A percentile compares a stretch with the other conserved stretches of the same genome.
phyloP scores from a whole-genome alignment of 75 land plant genomes.

The Picea sitchensis region DNA sequence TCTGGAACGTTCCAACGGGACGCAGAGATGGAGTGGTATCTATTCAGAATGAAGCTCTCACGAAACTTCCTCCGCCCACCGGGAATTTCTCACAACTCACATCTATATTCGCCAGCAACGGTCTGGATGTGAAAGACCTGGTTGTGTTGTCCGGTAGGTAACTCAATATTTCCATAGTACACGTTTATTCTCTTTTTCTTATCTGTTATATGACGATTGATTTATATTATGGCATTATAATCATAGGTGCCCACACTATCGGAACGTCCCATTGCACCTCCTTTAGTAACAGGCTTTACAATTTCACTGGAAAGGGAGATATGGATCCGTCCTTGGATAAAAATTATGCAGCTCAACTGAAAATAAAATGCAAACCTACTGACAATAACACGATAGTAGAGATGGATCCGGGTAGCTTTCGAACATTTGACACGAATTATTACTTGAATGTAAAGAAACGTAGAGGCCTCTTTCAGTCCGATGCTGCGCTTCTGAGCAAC shows the following conservation, averaged over 20 bases:
- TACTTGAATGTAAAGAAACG: constrained; percentile 12
- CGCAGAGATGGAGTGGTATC: constrained; percentile 44
- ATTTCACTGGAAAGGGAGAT: constrained; percentile 24
- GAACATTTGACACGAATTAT: constrained; percentile 46
- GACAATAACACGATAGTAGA: constrained; percentile 19
- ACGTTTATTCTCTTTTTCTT: no score
- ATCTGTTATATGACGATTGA: no score
- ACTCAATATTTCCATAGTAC: no score
- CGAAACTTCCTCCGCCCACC: constrained; percentile 29
- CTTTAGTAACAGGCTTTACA: constrained; percentile 23
- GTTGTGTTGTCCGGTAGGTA: background rate
- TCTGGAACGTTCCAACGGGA: constrained; percentile 34
- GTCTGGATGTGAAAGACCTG: constrained; percentile 8
- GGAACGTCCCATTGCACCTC: constrained; percentile 14
- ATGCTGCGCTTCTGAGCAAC: constrained; percentile 39
- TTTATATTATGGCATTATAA: background rate
- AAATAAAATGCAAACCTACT: constrained; percentile 34
- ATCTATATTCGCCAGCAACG: constrained; percentile 18
- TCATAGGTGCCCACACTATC: constrained; percentile 2
- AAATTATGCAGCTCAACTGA: constrained; percentile 29
- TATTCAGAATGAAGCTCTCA: constrained; percentile 7
- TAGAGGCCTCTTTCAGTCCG: constrained; percentile 45
- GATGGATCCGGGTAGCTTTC: constrained; percentile 44
- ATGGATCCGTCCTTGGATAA: constrained; percentile 45
- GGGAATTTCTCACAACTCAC: constrained; percentile 14